Evolutionary conservation across 1,284 basidiomycete genomes (phyloP).

Genomic region (Cryptococcus sp.): DNA sequence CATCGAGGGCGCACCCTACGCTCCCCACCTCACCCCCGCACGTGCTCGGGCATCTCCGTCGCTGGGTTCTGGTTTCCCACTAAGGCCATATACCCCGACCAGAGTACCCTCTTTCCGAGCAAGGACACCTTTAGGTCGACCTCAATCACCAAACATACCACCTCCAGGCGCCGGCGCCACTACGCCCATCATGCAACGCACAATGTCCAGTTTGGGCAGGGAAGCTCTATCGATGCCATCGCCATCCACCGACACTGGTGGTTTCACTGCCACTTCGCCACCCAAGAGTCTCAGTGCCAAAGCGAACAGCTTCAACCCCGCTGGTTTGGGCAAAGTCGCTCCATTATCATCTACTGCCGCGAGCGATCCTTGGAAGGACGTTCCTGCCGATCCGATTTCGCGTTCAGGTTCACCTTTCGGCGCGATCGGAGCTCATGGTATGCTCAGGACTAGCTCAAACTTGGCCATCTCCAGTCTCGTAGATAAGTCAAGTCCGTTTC

Average conservation of each 20-base stretch:
- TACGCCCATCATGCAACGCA: conserved; percentile 37
- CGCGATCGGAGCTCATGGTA: conserved; percentile 53
- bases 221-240: conserved; percentile 58
- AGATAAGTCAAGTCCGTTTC: conserved; percentile 59
- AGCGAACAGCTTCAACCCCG: conserved; percentile 62
- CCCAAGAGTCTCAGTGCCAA: conserved; percentile 59
- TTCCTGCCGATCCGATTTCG: conserved; percentile 20
- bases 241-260: conserved; percentile 37
- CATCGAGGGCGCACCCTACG: conserved; percentile 40
- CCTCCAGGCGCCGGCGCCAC: conserved; percentile 16
- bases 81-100: conserved; percentile 46
- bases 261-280: conserved; percentile 56
- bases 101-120: conserved; percentile 44
- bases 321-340: conserved; percentile 65
- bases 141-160: conserved; percentile 31
- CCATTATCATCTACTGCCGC: conserved; percentile 49
- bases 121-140: conserved; percentile 38
- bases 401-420: conserved; percentile 38
- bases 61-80: conserved; percentile 17
- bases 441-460: conserved; percentile 62
- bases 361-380: conserved; percentile 40
- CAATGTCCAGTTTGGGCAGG: conserved; percentile 42
- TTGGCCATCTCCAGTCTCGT: conserved; percentile 64
- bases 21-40: conserved; percentile 39
- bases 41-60: conserved; percentile 32